These are phyloP conservation scores for Dactylorhiza incarnata DNA, from an alignment of 106 monocot genomes.

Conservation along the genomic window DNA sequence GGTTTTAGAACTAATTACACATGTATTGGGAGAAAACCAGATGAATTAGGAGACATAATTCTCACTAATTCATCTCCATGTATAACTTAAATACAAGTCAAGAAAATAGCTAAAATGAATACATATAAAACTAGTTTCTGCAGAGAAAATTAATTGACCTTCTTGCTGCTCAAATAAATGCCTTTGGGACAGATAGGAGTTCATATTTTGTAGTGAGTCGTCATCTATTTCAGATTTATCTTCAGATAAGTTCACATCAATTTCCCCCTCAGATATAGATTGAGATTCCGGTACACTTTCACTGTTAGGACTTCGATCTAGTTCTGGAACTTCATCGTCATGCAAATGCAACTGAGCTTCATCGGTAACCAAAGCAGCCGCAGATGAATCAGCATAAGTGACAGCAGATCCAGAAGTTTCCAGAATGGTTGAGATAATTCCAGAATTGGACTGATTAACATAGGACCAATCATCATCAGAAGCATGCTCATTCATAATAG, in stretches of 20 bases:
- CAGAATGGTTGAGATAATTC: constrained; percentile 7
- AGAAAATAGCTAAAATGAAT: constrained; percentile 2
- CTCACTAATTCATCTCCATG: background rate
- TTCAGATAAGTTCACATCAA: constrained; percentile 24
- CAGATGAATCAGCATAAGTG: constrained; percentile 19
- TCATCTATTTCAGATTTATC: constrained; percentile 25
- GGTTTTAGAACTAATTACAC: background rate
- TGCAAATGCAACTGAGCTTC: constrained; percentile 24
- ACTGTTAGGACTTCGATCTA: constrained; percentile 19
- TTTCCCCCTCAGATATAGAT: constrained; percentile 33
- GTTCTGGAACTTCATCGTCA: constrained; percentile 25
- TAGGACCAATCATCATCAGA: constrained; percentile 43
- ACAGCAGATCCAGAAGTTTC: constrained; percentile 26
- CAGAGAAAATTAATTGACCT: constrained; percentile 31
- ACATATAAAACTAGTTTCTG: background rate
- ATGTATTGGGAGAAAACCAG: background rate
- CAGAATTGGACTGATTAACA: constrained; percentile 24
- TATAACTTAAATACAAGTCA: background rate
- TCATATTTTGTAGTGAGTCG: constrained; percentile 19
- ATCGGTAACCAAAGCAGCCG: constrained; percentile 35
- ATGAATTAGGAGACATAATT: background rate
- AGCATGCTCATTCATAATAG: constrained; percentile 15
- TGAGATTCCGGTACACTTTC: constrained; percentile 18
- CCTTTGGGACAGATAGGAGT: constrained; percentile 37
- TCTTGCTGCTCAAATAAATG: constrained; percentile 49